Conservation (phyloP, 768 basidiomycete species). For the Leccinum barrowsii region DNA sequence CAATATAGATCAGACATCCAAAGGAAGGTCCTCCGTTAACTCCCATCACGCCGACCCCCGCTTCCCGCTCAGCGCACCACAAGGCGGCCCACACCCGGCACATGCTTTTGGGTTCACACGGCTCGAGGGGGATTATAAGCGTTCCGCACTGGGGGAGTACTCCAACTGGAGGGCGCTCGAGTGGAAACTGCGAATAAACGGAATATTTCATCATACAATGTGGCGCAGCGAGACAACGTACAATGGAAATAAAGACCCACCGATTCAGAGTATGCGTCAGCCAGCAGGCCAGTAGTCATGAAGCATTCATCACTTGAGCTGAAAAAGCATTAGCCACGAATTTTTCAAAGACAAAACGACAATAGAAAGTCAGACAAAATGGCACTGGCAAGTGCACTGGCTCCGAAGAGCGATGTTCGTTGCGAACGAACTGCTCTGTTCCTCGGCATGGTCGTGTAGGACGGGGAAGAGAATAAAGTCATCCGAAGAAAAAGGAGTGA, state of each 20-base stretch:
- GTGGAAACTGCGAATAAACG: slow-evolving; percentile 88
- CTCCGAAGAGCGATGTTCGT: slow-evolving; percentile 60
- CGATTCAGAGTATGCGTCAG: neutral
- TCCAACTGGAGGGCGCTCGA: slow-evolving; percentile 62
- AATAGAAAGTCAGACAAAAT: slow-evolving; percentile 63
- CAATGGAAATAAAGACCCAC: slow-evolving; percentile 23
- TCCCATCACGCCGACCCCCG: slow-evolving; percentile 72
- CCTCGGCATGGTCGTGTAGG: slow-evolving; percentile 87
- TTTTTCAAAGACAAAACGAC: neutral
- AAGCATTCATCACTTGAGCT: neutral
- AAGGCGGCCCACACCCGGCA: slow-evolving; percentile 62
- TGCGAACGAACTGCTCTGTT: slow-evolving; percentile 78
- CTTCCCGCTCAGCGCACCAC: slow-evolving; percentile 68
- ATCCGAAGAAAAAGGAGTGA: slow-evolving; percentile 36
- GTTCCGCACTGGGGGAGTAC: slow-evolving; percentile 74
- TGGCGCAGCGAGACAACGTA: slow-evolving; percentile 17
- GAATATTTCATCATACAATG: slow-evolving; percentile 52
- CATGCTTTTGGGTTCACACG: slow-evolving; percentile 68
- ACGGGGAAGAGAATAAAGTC: slow-evolving; percentile 90
- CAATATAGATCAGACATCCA: slow-evolving; percentile 74
- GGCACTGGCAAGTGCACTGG: slow-evolving; percentile 89
- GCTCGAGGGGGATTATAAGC: slow-evolving; percentile 65
- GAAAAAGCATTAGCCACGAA: slow-evolving; percentile 14
- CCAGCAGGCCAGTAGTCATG: neutral
- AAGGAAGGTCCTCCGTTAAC: slow-evolving; percentile 71